Base-by-base conservation (phyloP, 495 filamentous ascomycete genomes). In the Penicillium malachiteum region DNA sequence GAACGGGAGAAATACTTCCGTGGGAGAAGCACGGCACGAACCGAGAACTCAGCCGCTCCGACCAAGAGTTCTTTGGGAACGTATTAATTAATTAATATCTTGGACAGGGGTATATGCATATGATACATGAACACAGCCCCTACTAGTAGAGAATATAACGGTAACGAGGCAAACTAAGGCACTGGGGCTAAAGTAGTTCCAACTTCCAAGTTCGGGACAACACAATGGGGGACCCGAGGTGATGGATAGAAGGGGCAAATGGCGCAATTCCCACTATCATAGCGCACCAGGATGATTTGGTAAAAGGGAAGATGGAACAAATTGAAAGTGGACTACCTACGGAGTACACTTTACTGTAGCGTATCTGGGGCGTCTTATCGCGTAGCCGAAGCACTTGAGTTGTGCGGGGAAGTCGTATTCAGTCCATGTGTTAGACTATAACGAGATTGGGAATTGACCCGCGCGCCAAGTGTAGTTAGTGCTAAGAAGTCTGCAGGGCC, bases 331-430 rank as follows among this genome's bases (percentile, higher is more conserved):
- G 42, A 18, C 2, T 11, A 21, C 12, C 43, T 31, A n/a, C 16
- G 9, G 10, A 32, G 8, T n/a, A n/a, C n/a, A n/a, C 10, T 17
- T 3, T 41, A n/a, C 39, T 41, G 43, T 46, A 18, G 31, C 10
- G 34, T 17, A n/a, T 17, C 9, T 41, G 10, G 17, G 40, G 49
- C 33, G 48, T 55, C 51, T 62, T 58, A 51, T 58, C 59, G 43
- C 39, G 37, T 57, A 55, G 44, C 47, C 59, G 51, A 58, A 55
- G 52, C n/a, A n/a, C n/a, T n/a, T n/a, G n/a, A n/a, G n/a, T n/a
- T 48, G 49, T 62, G 52, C 55, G 60, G 60, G 60, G 60, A 56
- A 58, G 49, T 33, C 44, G 53, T 52, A 48, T 43, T 42, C 18
- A 49, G 11, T 42, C 12, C n/a, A 26, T 39, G 46, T 33, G 34